Evolutionary conservation across 1,139 yeast genomes (phyloP).

Genomic region (Yamadazyma membranifaciens): DNA sequence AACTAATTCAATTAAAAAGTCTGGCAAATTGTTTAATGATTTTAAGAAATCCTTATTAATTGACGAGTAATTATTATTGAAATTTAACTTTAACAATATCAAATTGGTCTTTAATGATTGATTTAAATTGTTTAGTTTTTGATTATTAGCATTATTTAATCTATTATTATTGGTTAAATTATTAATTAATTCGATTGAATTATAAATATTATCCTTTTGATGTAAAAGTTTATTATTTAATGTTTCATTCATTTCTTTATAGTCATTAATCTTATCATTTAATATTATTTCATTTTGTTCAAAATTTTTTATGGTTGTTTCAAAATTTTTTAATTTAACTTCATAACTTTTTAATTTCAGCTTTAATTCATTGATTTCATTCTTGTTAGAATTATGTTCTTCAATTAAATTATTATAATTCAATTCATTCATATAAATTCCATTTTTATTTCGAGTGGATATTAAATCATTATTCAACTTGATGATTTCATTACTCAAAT

Average conservation of each 20-base stretch:
- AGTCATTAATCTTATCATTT: constrained; percentile 4
- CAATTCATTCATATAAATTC: constrained; percentile 58
- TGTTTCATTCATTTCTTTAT: constrained; percentile 1
- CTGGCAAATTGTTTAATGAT: constrained; percentile 13
- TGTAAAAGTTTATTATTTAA: neutral
- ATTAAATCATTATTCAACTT: constrained; percentile 55
- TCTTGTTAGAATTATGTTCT: constrained; percentile 15
- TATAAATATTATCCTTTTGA: constrained; percentile 7
- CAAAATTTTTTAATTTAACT: constrained; percentile 8
- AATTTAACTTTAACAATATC: constrained; percentile 11
- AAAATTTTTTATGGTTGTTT: constrained; percentile 7
- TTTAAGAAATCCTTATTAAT: constrained; percentile 11
- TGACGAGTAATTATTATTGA: constrained; percentile 9
- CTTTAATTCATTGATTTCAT: constrained; percentile 15
- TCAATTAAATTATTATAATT: constrained; percentile 51
- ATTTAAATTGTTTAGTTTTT: constrained; percentile 2
- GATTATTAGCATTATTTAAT: constrained; percentile 4
- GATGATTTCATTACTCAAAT: constrained; percentile 55
- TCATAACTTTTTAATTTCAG: constrained; percentile 9
- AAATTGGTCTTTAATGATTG: constrained; percentile 10
- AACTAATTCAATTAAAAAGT: constrained; percentile 11
- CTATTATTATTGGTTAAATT: constrained; percentile 1
- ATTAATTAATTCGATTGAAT: constrained; percentile 2
- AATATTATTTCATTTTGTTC: constrained; percentile 7
- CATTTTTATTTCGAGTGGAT: constrained; percentile 63